Evolutionary conservation across 805 yeast species (phyloP).

Genomic region (Candida morakotiae): DNA sequence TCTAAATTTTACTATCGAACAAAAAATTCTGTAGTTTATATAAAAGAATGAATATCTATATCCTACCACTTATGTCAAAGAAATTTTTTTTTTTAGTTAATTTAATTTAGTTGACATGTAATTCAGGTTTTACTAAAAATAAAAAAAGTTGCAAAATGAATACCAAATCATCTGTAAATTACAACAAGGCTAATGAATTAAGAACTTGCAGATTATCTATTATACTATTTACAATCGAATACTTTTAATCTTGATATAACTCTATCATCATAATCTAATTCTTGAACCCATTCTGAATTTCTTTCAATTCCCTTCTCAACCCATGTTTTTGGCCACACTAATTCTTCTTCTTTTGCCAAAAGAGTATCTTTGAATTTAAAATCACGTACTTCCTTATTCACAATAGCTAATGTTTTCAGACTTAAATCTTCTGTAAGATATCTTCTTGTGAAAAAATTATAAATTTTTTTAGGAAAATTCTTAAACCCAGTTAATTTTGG

Average conservation of each 20-base stretch:
- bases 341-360: conserved; percentile 59
- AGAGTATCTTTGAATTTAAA: conserved; percentile 43
- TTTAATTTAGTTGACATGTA: too few species aligned
- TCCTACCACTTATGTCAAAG: too few species aligned
- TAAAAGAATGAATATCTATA: too few species aligned
- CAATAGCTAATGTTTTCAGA: conserved; percentile 47
- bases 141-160: too few species aligned
- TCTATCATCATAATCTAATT: conserved; percentile 65
- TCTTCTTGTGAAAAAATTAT: conserved; percentile 73
- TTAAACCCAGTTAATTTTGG: conserved; percentile 78
- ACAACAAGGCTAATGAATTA: too few species aligned
- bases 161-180: too few species aligned
- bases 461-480: conserved; percentile 70
- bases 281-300: conserved; percentile 85
- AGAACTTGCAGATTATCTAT: too few species aligned
- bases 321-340: conserved; percentile 87
- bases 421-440: conserved; percentile 66
- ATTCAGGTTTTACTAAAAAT: too few species aligned
- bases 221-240: conserved; percentile 23
- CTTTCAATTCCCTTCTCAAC: conserved; percentile 68
- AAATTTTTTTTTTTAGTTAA: too few species aligned
- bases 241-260: conserved; percentile 52
- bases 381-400: conserved; percentile 50
- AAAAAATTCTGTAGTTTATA: too few species aligned
- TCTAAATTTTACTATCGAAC: too few species aligned